phyloP scores from a whole-genome alignment of 1,139 yeast genomes.

The Martiniozyma asiatica region DNA sequence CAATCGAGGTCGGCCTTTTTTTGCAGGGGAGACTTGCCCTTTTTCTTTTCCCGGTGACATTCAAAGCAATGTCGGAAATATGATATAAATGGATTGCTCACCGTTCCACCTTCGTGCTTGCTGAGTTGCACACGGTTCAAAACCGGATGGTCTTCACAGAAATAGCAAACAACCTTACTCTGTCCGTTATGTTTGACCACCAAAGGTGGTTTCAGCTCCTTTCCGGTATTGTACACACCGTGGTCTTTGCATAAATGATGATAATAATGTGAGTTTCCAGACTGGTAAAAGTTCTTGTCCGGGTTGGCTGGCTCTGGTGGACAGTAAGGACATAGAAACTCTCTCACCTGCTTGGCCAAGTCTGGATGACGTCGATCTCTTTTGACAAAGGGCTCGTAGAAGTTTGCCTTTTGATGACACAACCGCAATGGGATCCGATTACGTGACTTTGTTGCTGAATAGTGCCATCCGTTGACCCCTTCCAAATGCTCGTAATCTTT shows the following conservation, averaged over 20 bases:
- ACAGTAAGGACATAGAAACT: conserved; percentile 22
- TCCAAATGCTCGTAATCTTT: conserved; percentile 3
- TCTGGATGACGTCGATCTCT: conserved; percentile 10
- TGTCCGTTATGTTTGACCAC: conserved; percentile 9
- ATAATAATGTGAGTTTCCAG: conserved; percentile 18
- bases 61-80: too few relatives aligned
- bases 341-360: conserved; percentile 8
- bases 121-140: background rate
- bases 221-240: conserved; percentile 22
- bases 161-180: background rate
- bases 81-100: too few relatives aligned
- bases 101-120: conserved; percentile 7
- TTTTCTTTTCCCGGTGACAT: too few relatives aligned
- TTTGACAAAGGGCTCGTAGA: conserved; percentile 17
- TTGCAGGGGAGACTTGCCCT: too few relatives aligned
- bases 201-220: conserved; percentile 16
- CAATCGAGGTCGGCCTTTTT: too few relatives aligned
- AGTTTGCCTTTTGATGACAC: conserved; percentile 13
- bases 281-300: conserved; percentile 13
- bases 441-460: conserved; percentile 1
- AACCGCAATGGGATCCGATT: conserved; percentile 12
- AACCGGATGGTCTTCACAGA: conserved; percentile 1
- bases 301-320: conserved; percentile 9
- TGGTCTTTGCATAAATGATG: conserved; percentile 23
- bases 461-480: conserved; percentile 8